Base-by-base conservation (phyloP, 2,329 filamentous ascomycete genomes). In the Zymoseptoria tritici region DNA sequence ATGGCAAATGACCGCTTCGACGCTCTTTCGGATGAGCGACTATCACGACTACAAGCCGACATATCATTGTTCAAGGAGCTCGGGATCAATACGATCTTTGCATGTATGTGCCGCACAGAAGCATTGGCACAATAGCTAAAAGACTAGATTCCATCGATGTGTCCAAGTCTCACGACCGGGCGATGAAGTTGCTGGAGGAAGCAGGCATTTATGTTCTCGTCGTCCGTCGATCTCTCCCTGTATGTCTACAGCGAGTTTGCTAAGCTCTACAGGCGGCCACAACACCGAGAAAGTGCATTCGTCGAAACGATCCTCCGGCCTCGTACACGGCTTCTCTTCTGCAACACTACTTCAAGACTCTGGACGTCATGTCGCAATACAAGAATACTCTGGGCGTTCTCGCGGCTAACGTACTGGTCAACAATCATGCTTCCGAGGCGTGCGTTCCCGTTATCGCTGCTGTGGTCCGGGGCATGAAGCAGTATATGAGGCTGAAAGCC, bases 111-210 rank as follows among this genome's bases (percentile, higher is more conserved):
- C 9, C 19, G 11, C 26, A 24, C 9, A 20, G 19, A 19, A n/a
- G 9, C 26, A 16, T 19, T 20, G 53, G 5, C n/a, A 26, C 26
- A 36, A 31, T 20, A 20, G 19, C 26, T 22, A 16, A 13, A 3
- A 7, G 36, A 54, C 6, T 31, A 63, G 63, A 60, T 36, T 29
- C 22, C 3, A 59, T 63, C 22, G 57, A 66, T 56, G 46, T 49
- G 36, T 50, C 59, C 0, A 64, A 64, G 36, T 21, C 53, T 4
- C 62, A 59, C 20, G 55, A n/a, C 9, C 49, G 49, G 42, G 58
- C 62, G 8, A 66, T 66, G 64, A 61, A 58, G 20, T 11, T 66
- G n/a, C 54, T 66, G 8, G 62, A 53, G n/a, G 50, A 61, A 21
- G 64, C 62, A 0, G 60, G 62, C 7, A 63, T 64, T 2, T 58